phyloP scores from a whole-genome alignment of 2,329 filamentous ascomycete genomes.

The Sphaerulina vaccinii region DNA sequence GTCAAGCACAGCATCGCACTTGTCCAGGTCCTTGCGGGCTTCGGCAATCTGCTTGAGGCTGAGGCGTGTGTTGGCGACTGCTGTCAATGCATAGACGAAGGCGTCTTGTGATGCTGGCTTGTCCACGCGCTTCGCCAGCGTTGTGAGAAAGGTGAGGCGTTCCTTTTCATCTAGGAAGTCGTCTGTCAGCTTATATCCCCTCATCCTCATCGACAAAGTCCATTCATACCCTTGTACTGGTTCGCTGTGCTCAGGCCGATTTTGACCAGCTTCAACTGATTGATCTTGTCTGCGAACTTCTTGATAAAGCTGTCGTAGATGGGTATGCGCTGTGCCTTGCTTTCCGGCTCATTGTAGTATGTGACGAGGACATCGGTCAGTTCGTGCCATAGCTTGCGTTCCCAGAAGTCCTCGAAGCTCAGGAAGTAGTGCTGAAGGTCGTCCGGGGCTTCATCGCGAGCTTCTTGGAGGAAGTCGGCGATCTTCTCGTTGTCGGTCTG shows the following conservation, averaged over 20 bases:
- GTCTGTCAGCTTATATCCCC: slow-evolving; percentile 5
- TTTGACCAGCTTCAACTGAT: slow-evolving; percentile 94
- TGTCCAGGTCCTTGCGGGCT: slow-evolving; percentile 81
- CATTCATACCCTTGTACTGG: slow-evolving; percentile 69
- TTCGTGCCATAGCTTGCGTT: slow-evolving; percentile 98
- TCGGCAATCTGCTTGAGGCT: slow-evolving; percentile 75
- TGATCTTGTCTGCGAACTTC: slow-evolving; percentile 97
- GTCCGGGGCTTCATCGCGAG: slow-evolving; percentile 82
- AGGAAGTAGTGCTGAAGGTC: slow-evolving; percentile 86
- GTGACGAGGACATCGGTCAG: slow-evolving; percentile 84
- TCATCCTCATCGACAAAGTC: neutral
- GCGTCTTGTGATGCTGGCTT: slow-evolving; percentile 92
- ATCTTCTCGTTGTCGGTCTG: slow-evolving; percentile 88
- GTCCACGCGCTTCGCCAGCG: slow-evolving; percentile 83
- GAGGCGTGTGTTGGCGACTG: slow-evolving; percentile 84
- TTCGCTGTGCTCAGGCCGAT: slow-evolving; percentile 83
- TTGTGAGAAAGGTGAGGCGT: slow-evolving; percentile 78
- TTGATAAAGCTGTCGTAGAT: slow-evolving; percentile 95
- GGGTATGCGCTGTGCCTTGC: slow-evolving; percentile 77
- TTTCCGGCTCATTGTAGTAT: slow-evolving; percentile 82
- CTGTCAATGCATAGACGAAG: slow-evolving; percentile 88
- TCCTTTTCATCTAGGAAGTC: slow-evolving; percentile 71
- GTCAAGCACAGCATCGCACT: slow-evolving; percentile 83
- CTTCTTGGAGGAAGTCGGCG: slow-evolving; percentile 85
- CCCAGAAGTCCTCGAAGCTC: slow-evolving; percentile 94